Base-by-base conservation (phyloP, 345 rosid genomes). In the Punica granatum region DNA sequence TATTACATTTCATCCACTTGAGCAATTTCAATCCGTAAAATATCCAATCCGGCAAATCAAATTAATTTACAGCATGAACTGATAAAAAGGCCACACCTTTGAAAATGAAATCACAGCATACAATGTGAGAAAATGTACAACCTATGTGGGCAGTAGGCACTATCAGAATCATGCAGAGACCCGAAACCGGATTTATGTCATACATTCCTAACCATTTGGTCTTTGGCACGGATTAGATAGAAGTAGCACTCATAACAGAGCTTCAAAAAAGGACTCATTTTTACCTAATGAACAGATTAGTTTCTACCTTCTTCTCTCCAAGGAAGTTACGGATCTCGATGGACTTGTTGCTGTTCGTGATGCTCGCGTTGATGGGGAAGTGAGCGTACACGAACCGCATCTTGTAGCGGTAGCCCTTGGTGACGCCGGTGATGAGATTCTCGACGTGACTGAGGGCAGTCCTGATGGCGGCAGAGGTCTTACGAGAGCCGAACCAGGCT, bases 381-480 rank as follows among this genome's bases (percentile, higher is more conserved):
- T 90, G 96, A 63, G 94, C 93, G 58, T 88, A 90, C 62, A 90
- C 94, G 67, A 90, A 90, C 41, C 96, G 75, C 96, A 90, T 90
- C 83, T 80, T 90, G 85, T 90, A 90, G 18, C 82, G 83, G 71
- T 85, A 90, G 1, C 96, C 96, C 78, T 78, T 73, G 58, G 76
- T 73, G 63, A 73, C 76, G 53, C 76, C 76, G 64, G 72, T 73
- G 68, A 73, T 73, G 66, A 90, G 90, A 25, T 90, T 90, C 71
- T 59, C 65, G 1, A 90, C 88, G 72, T 88, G 93, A 70, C 92
- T 90, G 37, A 88, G 80, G 34, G 83, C 83, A 13, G 83, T 79
- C 58, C 83, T 56, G 62, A 74, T 74, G 46, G 78, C 68, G 43
- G 78, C 78, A 49, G 78, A 69, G 59, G 78, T 74, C 64, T 74